Evolutionary conservation across 495 filamentous ascomycete species (phyloP).

Genomic region (Aspergillus nanangensis): DNA sequence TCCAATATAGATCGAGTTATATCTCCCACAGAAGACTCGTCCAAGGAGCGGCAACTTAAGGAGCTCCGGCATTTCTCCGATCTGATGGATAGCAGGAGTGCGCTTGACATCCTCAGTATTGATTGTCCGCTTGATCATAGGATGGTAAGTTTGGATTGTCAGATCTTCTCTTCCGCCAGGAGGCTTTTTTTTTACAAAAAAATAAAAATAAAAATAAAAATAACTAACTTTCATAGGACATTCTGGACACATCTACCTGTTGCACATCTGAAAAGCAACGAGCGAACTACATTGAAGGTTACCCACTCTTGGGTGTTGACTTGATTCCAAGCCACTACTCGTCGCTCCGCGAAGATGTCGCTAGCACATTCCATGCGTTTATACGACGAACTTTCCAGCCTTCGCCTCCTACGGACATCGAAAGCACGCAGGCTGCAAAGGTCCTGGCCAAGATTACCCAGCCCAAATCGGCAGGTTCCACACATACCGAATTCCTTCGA

Average conservation of each 20-base stretch:
- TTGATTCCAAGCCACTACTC: slow-evolving; percentile 37
- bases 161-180: slow-evolving; percentile 5
- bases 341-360: slow-evolving; percentile 27
- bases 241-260: slow-evolving; percentile 59
- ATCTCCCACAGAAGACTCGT: slow-evolving; percentile 1
- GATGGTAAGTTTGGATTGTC: slow-evolving; percentile 21
- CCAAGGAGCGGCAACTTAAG: slow-evolving; percentile 25
- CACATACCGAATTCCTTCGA: slow-evolving; percentile 17
- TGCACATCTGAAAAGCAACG: slow-evolving; percentile 52
- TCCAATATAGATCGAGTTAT: slow-evolving; percentile 2
- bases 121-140: slow-evolving; percentile 23
- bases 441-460: slow-evolving; percentile 19
- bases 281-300: slow-evolving; percentile 61
- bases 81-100: slow-evolving; percentile 32
- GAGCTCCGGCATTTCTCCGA: slow-evolving; percentile 21
- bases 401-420: slow-evolving; percentile 16
- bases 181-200: neutral
- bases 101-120: slow-evolving; percentile 32
- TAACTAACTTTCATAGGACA: slow-evolving; percentile 36
- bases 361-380: slow-evolving; percentile 31
- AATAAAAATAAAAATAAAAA: neutral
- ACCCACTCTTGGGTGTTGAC: slow-evolving; percentile 54
- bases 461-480: slow-evolving; percentile 11
- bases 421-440: slow-evolving; percentile 20
- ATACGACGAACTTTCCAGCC: slow-evolving; percentile 29